Evolutionary conservation across 2,329 filamentous ascomycete genomes (phyloP).

Genomic region (Fusarium coicis): DNA sequence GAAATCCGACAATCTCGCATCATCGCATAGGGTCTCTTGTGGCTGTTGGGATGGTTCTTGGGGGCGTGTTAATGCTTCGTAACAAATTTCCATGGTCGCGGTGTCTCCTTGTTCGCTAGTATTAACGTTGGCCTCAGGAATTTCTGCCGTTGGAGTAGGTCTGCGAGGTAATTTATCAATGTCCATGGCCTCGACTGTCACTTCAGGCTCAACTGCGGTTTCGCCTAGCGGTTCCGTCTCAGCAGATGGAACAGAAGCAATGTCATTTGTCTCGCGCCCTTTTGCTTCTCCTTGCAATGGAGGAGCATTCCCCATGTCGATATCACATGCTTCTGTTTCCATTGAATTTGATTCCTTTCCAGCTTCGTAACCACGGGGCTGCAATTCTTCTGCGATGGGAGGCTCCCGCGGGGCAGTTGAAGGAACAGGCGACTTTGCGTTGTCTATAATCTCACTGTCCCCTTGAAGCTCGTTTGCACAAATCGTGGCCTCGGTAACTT

Average conservation of each 20-base stretch:
- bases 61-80: neutral
- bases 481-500: neutral
- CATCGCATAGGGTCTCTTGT: constrained; percentile 15
- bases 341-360: neutral
- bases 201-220: neutral
- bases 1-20: constrained; percentile 2
- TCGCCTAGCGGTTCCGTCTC: neutral
- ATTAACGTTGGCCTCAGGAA: constrained; percentile 19
- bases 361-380: neutral
- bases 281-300: neutral
- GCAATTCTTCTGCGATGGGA: neutral
- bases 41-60: constrained; percentile 12
- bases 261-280: neutral
- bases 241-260: neutral
- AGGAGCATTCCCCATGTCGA: constrained; percentile 6
- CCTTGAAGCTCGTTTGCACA: neutral
- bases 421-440: constrained; percentile 1
- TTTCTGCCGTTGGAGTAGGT: neutral
- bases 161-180: constrained; percentile 24
- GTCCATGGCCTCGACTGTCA: constrained; percentile 37
- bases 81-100: constrained; percentile 6
- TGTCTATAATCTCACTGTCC: neutral
- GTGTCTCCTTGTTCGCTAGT: constrained; percentile 13
- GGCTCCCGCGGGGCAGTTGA: neutral
- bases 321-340: constrained; percentile 11